Conservation (phyloP, 176 grass and related monocot species). For the Avena atlantica region DNA sequence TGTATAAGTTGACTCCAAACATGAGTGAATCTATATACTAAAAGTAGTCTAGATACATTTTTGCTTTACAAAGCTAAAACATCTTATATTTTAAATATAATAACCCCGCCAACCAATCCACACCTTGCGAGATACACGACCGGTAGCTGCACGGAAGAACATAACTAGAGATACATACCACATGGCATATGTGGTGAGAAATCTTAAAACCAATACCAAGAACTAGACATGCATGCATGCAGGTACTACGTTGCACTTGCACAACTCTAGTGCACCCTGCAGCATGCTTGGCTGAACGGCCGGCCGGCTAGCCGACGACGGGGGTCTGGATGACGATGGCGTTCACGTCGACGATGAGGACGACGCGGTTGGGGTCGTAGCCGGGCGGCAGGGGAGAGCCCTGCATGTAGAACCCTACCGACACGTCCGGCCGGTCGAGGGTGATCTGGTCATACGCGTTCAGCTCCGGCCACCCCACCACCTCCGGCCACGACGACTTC, state of each 20-base stretch:
- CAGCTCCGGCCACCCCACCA: conserved; percentile 29
- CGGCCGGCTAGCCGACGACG: conserved; percentile 27
- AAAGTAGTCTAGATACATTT: too few species aligned
- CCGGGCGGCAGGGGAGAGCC: conserved; percentile 21
- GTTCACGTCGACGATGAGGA: conserved; percentile 8
- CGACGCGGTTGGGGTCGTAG: conserved; percentile 31
- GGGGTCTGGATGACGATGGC: conserved; percentile 31
- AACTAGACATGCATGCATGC: not conserved
- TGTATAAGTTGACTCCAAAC: too few species aligned
- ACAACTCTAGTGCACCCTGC: not conserved
- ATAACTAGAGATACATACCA: too few species aligned
- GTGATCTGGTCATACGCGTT: conserved; percentile 18
- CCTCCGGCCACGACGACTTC: conserved; percentile 42
- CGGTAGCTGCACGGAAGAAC: too few species aligned
- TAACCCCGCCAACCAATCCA: too few species aligned
- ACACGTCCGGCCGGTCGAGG: conserved; percentile 27
- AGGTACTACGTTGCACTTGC: not conserved
- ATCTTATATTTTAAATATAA: too few species aligned
- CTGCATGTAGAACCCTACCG: conserved; percentile 4
- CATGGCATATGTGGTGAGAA: too few species aligned
- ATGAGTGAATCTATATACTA: too few species aligned
- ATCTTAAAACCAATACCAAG: too few species aligned
- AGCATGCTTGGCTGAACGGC: not conserved
- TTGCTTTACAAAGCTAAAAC: too few species aligned
- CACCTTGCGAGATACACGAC: too few species aligned